Evolutionary conservation across 345 rosid species (phyloP).

Genomic region (Ricinus communis): DNA sequence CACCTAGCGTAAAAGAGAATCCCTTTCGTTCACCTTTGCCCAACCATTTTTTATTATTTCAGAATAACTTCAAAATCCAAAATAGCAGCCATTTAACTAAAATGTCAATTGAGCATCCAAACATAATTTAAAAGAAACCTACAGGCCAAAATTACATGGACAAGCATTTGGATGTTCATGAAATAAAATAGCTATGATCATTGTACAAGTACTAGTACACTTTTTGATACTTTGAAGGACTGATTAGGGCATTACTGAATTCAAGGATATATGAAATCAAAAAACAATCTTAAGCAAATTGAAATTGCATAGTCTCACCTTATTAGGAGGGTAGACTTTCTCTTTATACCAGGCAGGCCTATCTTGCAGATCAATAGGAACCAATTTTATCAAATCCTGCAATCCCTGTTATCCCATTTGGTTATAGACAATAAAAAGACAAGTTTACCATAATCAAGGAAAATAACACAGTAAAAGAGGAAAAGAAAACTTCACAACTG

Average conservation of each 20-base stretch:
- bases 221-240: neutral
- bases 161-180: neutral
- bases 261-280: neutral
- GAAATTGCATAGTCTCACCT: constrained; percentile 41
- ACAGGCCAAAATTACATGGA: neutral
- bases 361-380: constrained; percentile 65
- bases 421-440: neutral
- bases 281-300: neutral
- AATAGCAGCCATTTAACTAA: neutral
- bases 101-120: too few relatives aligned
- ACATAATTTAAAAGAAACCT: neutral
- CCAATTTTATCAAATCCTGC: constrained; percentile 74
- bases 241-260: neutral
- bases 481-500: neutral
- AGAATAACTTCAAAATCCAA: neutral
- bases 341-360: constrained; percentile 90
- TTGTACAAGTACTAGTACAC: neutral
- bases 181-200: neutral
- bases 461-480: neutral
- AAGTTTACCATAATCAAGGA: neutral
- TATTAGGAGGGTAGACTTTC: constrained; percentile 70
- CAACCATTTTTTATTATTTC: too few relatives aligned
- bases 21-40: too few relatives aligned
- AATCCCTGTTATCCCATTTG: constrained; percentile 51
- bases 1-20: too few relatives aligned